Base-by-base conservation (phyloP, 495 filamentous ascomycete genomes). In the Hypoxylon rickii region DNA sequence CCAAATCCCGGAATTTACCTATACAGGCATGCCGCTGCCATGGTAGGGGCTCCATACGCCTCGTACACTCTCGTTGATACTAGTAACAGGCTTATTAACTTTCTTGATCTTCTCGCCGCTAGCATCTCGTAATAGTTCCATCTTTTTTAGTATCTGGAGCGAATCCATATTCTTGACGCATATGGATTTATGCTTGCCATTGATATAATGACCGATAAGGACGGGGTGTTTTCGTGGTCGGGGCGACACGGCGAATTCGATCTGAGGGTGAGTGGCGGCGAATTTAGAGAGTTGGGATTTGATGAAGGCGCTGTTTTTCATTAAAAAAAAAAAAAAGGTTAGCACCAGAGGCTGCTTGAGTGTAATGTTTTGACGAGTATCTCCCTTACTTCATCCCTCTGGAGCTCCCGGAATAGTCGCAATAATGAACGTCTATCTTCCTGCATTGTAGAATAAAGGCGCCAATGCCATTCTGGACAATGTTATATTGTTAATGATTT, bases 401-500 rank as follows among this genome's bases (percentile, higher is more conserved):
- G 26, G 92, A 96, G 72, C 88, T 92, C 59, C 92, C 94, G 4
- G 87, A 89, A 81, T 86, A 90, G 78, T 97, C 91, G 78, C 94
- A 96, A 79, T 96, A 98, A 74, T 96, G 89, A 66, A 98, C 88
- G 69, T 96, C 89, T 69, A 98, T 80, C 57, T 87, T 87, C 75
- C 89, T 96, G 83, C 94, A 98, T 83, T 96, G 92, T 53, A 96
- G 81, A 72, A 98, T 89, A 77, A 97, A 98, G 61, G 93, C 90
- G 51, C 92, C 94, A 61, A 96, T 83, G 79, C 94, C 94, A 75
- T 98, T 98, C 90, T 96, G 61, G n/a, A n/a, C n/a, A n/a, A 16
- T 61, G 34, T 15, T 59, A 51, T 13, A 16, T 54, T 38, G 39
- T 15, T 37, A 20, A 39, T 36, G n/a, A 11, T 37, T 20, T 11